Evolutionary conservation across 2,329 filamentous ascomycete species (phyloP), one percentile per base, ranked within the genome.

Genomic region (Colletotrichum noveboracense): DNA sequence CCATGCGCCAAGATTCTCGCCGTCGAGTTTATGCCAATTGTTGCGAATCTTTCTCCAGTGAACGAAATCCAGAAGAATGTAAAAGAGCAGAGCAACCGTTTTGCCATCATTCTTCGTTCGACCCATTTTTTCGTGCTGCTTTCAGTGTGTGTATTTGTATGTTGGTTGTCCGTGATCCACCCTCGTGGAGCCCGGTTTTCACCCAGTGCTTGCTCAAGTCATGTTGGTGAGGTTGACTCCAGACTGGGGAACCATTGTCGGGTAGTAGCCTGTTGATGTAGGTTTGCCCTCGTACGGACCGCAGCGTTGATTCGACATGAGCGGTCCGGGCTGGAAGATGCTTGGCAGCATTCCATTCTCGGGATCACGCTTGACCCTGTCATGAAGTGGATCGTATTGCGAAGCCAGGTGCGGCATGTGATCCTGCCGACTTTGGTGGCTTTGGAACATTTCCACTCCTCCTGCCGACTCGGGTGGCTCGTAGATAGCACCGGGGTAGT

Each of bases 201-300:
- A 26, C 24, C 61, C 34, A 28, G 18, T 61, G 83, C 14, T 28
- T 38, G 9, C n/a, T 52, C 66, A 72, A n/a, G 73, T 75, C 64
- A 75, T 73, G 34, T 75, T 75, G 5, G 84, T 85, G 80, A 89
- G 85, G 77, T 86, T 86, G 81, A 88, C 86, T 32, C 87, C 86
- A 1, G 88, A 86, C 28, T 88, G 87, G 8, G 87, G 83, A 34
- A 89, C 81, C 77, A 87, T 82, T 7, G 86, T 88, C 3, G 90
- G 90, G 76, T 91, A 92, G 77, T 89, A 91, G 16, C 89, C 89
- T 26, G 82, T 83, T 7, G 89, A 90, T 58, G 83, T 87, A 12
- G 87, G 58, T 78, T 91, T 91, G 72, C 88, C 88, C 69, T 91
- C 89, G 77, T 89, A 91, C 12, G 88, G 86, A 18, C 87, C 87